Conservation (phyloP, 1,284 basidiomycete genomes). For the Austroboletus olivaceoglutinosus region DNA sequence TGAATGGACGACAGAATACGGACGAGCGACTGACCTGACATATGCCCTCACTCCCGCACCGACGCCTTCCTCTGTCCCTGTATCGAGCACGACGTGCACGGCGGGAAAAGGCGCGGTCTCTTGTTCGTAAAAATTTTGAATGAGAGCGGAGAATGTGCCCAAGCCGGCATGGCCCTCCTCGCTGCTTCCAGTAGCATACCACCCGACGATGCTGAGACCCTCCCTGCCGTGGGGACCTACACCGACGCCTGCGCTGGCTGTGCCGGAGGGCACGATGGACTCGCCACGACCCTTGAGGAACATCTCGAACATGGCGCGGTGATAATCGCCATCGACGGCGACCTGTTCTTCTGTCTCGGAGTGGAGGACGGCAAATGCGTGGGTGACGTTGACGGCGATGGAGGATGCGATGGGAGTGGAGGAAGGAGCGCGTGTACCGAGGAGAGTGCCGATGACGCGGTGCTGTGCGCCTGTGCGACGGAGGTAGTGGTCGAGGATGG, state of each 20-base stretch:
- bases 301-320: slow-evolving; percentile 90
- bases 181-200: slow-evolving; percentile 52
- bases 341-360: slow-evolving; percentile 91
- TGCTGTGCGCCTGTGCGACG: slow-evolving; percentile 81
- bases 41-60: slow-evolving; percentile 86
- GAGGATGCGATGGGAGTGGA: slow-evolving; percentile 27
- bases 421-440: slow-evolving; percentile 77
- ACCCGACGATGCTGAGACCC: slow-evolving; percentile 82
- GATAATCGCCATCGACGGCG: slow-evolving; percentile 95
- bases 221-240: slow-evolving; percentile 23
- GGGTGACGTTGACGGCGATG: slow-evolving; percentile 64
- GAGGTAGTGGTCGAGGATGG: slow-evolving; percentile 96
- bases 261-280: slow-evolving; percentile 18
- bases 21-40: slow-evolving; percentile 59
- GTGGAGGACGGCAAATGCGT: slow-evolving; percentile 87
- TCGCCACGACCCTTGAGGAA: slow-evolving; percentile 82
- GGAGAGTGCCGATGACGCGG: slow-evolving; percentile 94
- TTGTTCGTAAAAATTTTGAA: slow-evolving; percentile 97
- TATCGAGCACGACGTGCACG: slow-evolving; percentile 92
- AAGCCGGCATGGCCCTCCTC: slow-evolving; percentile 58
- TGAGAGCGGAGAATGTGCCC: slow-evolving; percentile 95
- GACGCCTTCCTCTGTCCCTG: slow-evolving; percentile 69
- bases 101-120: slow-evolving; percentile 89
- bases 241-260: slow-evolving; percentile 14
- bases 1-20: slow-evolving; percentile 1